A percentile compares a stretch with the other conserved stretches of the same genome.
phyloP scores from a whole-genome alignment of 768 basidiomycete species.

The Collybia sp. region DNA sequence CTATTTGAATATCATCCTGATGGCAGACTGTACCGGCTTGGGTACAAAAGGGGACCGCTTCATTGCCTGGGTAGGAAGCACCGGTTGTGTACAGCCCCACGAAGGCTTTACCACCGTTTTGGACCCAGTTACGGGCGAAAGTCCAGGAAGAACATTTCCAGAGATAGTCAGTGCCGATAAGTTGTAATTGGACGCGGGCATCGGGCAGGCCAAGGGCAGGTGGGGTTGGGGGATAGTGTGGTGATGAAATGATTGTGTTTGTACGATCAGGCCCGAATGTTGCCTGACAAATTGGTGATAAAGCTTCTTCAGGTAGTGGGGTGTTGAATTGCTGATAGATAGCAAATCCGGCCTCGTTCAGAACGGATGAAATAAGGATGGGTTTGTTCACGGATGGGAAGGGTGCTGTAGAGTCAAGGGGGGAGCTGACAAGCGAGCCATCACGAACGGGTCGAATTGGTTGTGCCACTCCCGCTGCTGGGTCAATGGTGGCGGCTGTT shows the following conservation, averaged over 20 bases:
- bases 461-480: constrained; percentile 45
- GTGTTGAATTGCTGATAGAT: constrained; percentile 42
- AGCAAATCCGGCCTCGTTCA: constrained; percentile 66
- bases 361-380: constrained; percentile 65
- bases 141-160: constrained; percentile 73
- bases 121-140: constrained; percentile 65
- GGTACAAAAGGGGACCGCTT: constrained; percentile 49
- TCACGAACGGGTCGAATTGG: constrained; percentile 70
- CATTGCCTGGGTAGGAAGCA: constrained; percentile 69
- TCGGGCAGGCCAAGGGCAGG: constrained; percentile 32
- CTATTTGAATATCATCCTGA: constrained; percentile 78
- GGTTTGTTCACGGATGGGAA: constrained; percentile 63
- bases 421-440: constrained; percentile 62
- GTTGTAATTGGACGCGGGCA: constrained; percentile 50
- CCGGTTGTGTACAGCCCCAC: constrained; percentile 64
- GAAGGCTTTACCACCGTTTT: constrained; percentile 58
- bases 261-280: constrained; percentile 47
- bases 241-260: constrained; percentile 33
- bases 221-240: constrained; percentile 38
- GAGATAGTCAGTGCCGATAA: constrained; percentile 61
- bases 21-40: constrained; percentile 62
- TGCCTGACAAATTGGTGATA: constrained; percentile 29
- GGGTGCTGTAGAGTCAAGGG: constrained; percentile 54
- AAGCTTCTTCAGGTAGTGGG: constrained; percentile 33
- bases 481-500: constrained; percentile 39